Evolutionary conservation across 306 rosid genomes (phyloP).

Genomic region (Citrullus mucosospermus): DNA sequence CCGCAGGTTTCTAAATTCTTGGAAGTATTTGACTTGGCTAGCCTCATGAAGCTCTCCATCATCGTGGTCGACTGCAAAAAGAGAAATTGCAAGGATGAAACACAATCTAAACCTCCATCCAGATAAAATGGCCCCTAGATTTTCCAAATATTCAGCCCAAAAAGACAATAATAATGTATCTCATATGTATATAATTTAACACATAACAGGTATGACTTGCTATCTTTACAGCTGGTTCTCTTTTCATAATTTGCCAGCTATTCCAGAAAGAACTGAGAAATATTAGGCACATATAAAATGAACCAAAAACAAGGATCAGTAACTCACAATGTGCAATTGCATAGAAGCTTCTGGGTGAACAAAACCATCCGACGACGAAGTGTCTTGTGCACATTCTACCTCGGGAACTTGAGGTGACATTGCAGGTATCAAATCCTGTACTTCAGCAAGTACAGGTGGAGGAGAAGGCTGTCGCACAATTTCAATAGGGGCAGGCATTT

Average conservation of each 20-base stretch:
- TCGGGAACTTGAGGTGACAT: conserved; percentile 40
- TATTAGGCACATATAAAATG: not conserved
- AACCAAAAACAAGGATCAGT: conserved; percentile 1
- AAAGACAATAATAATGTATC: not conserved
- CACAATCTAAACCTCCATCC: not conserved
- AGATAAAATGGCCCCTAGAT: conserved; percentile 1
- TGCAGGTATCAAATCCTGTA: conserved; percentile 72
- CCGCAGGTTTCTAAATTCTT: conserved; percentile 94
- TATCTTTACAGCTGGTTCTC: not conserved
- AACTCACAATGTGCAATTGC: conserved; percentile 79
- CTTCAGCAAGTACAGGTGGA: conserved; percentile 89
- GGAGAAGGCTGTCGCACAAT: conserved; percentile 85
- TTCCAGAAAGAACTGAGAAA: not conserved
- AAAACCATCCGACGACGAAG: conserved; percentile 32
- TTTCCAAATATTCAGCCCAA: conserved; percentile 5
- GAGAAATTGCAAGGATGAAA: conserved; percentile 16
- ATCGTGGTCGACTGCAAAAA: conserved; percentile 63
- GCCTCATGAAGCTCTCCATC: conserved; percentile 87
- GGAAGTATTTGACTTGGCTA: conserved; percentile 76
- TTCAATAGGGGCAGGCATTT: conserved; percentile 35
- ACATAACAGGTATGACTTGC: not conserved
- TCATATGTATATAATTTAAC: not conserved
- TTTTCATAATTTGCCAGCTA: not conserved
- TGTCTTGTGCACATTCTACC: conserved; percentile 30
- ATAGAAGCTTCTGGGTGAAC: conserved; percentile 58